Conservation (phyloP, 2,329 filamentous ascomycete species). For the Aureobasidium melanogenum region DNA sequence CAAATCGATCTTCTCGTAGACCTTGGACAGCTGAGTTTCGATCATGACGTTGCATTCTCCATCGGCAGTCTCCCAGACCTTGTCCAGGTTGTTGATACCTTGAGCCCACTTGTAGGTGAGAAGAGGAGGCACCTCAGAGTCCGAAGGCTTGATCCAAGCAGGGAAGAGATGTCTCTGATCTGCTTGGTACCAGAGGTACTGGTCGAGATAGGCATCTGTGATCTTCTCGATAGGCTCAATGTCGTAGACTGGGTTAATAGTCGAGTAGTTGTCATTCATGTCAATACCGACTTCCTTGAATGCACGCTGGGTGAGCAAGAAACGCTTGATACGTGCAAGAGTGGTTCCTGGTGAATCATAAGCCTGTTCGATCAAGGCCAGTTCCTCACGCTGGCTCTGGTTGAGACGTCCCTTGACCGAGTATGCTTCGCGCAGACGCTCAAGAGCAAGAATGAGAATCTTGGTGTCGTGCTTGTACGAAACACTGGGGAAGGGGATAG, state of each 20-base stretch:
- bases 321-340: constrained; percentile 91
- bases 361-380: constrained; percentile 94
- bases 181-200: constrained; percentile 98
- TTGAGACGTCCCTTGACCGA: constrained; percentile 95
- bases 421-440: constrained; percentile 88
- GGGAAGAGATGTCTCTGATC: constrained; percentile 96
- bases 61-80: constrained; percentile 88
- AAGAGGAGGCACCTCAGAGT: constrained; percentile 91
- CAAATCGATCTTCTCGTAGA: constrained; percentile 98
- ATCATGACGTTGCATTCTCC: constrained; percentile 99
- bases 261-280: constrained; percentile 99
- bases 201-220: constrained; percentile 94
- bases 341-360: constrained; percentile 97
- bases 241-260: constrained; percentile 97
- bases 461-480: constrained; percentile 99
- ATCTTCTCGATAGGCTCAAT: constrained; percentile 99
- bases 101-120: constrained; percentile 98
- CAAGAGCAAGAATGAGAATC: constrained; percentile 89
- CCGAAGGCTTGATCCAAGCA: constrained; percentile 97
- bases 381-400: constrained; percentile 92
- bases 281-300: constrained; percentile 99
- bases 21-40: constrained; percentile 96
- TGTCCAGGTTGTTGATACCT: constrained; percentile 94
- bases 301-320: constrained; percentile 89
- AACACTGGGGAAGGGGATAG: constrained; percentile 96